Conservation (phyloP, 441 rosid genomes). For the Adansonia gregorii region DNA sequence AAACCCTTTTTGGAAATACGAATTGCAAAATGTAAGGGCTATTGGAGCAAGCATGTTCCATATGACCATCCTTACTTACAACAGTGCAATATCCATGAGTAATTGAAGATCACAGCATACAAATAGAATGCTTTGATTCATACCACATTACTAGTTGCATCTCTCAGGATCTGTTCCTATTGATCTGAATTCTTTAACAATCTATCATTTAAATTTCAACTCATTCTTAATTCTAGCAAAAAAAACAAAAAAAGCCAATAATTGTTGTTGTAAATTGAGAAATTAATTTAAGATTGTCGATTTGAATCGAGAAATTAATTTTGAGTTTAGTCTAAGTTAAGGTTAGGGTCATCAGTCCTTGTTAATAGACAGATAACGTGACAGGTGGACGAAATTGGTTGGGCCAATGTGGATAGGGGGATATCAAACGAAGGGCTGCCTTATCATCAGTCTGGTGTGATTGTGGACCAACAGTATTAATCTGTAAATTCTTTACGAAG, state of each 20-base stretch:
- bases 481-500: neutral
- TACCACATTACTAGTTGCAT: slow-evolving; percentile 19
- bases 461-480: slow-evolving; percentile 26
- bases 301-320: neutral
- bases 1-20: slow-evolving; percentile 91
- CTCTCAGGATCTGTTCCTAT: slow-evolving; percentile 27
- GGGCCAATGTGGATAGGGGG: slow-evolving; percentile 52
- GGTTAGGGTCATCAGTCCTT: neutral
- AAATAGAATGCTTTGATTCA: slow-evolving; percentile 20
- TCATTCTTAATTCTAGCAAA: slow-evolving; percentile 17
- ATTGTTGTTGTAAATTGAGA: neutral
- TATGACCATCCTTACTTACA: slow-evolving; percentile 65
- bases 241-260: neutral
- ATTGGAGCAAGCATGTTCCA: slow-evolving; percentile 72
- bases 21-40: slow-evolving; percentile 53
- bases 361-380: slow-evolving; percentile 31
- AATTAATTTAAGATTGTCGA: neutral
- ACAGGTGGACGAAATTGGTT: slow-evolving; percentile 59
- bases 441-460: slow-evolving; percentile 20
- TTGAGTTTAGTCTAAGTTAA: neutral
- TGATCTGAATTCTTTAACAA: slow-evolving; percentile 38
- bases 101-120: slow-evolving; percentile 31
- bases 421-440: slow-evolving; percentile 38
- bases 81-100: slow-evolving; percentile 80
- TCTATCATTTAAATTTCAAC: slow-evolving; percentile 37